Percentiles rank a stretch among this genome's conserved stretches.
Evolutionary conservation across 2,329 filamentous ascomycete species (phyloP).

Genomic region (Aspergillus vadensis): DNA sequence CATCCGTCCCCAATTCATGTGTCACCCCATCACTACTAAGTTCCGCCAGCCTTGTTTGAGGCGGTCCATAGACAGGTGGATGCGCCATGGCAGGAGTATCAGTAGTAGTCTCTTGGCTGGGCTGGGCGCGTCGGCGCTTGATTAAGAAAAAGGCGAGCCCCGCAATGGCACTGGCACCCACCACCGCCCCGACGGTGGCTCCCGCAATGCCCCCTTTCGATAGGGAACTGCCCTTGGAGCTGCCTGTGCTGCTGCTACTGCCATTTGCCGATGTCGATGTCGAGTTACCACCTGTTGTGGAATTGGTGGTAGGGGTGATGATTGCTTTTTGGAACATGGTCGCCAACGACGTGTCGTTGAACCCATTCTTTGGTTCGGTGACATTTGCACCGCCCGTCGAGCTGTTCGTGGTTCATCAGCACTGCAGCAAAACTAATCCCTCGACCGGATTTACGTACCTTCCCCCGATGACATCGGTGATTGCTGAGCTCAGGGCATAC

Average conservation of each 20-base stretch:
- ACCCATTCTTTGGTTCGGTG: conserved; percentile 4
- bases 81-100: neutral
- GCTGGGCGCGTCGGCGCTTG: neutral
- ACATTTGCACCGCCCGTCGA: conserved; percentile 10
- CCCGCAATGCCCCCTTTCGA: neutral
- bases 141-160: neutral
- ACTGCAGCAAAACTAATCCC: neutral
- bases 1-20: neutral
- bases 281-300: neutral
- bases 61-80: neutral
- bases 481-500: neutral
- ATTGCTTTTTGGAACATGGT: neutral
- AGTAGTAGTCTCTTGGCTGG: neutral
- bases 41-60: neutral
- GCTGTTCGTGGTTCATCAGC: neutral
- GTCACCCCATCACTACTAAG: neutral
- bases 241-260: neutral
- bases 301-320: neutral
- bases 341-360: conserved; percentile 3
- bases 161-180: neutral
- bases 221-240: neutral
- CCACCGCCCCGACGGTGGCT: neutral
- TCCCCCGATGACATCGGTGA: conserved; percentile 4
- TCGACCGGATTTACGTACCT: neutral
- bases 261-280: neutral